Base-by-base conservation (phyloP, 2,329 filamentous ascomycete genomes). In the Dothistroma septosporum region DNA sequence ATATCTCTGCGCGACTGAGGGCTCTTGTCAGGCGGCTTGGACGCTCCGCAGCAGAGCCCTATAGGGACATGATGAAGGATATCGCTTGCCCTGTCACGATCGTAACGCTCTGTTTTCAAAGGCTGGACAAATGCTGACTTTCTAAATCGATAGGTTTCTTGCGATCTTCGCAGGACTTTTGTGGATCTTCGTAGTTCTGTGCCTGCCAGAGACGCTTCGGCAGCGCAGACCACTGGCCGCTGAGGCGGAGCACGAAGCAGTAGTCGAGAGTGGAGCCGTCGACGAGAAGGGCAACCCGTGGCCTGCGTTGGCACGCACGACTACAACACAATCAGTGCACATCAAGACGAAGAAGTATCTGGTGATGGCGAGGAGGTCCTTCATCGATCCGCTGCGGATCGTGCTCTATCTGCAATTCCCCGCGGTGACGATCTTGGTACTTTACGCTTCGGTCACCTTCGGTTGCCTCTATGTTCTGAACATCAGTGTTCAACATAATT, bases 391-490 rank as follows among this genome's bases (percentile, higher is more conserved):
- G 0, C 77, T 95, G 10, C 82, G 80, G 12, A 85, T 92, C 53
- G 78, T 94, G 49, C 75, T 84, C 21, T 89, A 89, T 71, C 82
- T 95, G 12, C 86, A 86, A 12, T 91, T 90, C 71, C 88, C 89
- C 0, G 83, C 90, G 0, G 88, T 94, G 1, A 76, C 87, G 4
- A 77, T 92, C 55, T 89, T 86, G 0, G 89, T 94, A 14, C 85
- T 86, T 72, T 88, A 89, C 67, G 87, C 89, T 9, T 84, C 86
- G 63, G 84, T 93, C 65, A 87, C 89, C 6, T 94, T 93, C 72
- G 87, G 86, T 33, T 81, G 85, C 1, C 82, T 94, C 7, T 94
- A 90, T 74, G 77, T 93, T 12, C 81, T 91, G 69, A 94, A 93
- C 74, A 87, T 94, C 68, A 87, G 86, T 58, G 79, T 93, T 50